These are phyloP conservation scores for Trichoderma pleuroti DNA, from an alignment of 2,329 filamentous ascomycete species.

Conservation along the genomic window DNA sequence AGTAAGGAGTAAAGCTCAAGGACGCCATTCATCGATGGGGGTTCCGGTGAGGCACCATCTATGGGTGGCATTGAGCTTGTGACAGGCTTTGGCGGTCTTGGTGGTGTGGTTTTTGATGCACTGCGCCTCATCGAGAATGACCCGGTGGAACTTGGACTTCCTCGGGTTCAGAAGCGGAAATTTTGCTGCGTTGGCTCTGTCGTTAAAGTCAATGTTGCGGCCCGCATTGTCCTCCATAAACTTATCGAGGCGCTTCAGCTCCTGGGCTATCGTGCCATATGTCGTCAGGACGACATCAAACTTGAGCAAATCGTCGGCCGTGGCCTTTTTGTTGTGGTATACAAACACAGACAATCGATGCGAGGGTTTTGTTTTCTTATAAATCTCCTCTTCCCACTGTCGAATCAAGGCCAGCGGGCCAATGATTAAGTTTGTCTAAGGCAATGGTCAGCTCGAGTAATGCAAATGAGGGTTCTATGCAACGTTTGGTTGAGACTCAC, in stretches of 20 bases:
- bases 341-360: slow-evolving; percentile 63
- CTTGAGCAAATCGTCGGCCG: slow-evolving; percentile 56
- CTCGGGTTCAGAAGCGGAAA: slow-evolving; percentile 59
- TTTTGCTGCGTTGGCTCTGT: slow-evolving; percentile 34
- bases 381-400: slow-evolving; percentile 82
- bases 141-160: slow-evolving; percentile 65
- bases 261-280: slow-evolving; percentile 67
- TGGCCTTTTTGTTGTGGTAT: slow-evolving; percentile 66
- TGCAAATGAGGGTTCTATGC: no score
- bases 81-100: slow-evolving; percentile 67
- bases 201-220: slow-evolving; percentile 36
- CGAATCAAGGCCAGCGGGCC: slow-evolving; percentile 75
- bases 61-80: slow-evolving; percentile 61
- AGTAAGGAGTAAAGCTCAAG: slow-evolving; percentile 75
- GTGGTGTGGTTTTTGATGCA: slow-evolving; percentile 75
- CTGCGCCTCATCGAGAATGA: slow-evolving; percentile 86
- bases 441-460: not conserved
- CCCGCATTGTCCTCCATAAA: slow-evolving; percentile 49
- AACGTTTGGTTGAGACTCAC: slow-evolving; percentile 22
- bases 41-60: slow-evolving; percentile 81
- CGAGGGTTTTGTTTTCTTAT: slow-evolving; percentile 59
- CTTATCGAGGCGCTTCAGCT: slow-evolving; percentile 60
- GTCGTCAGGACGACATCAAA: slow-evolving; percentile 82
- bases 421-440: slow-evolving; percentile 76
- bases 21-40: slow-evolving; percentile 83